Conservation (phyloP, 257 asterid genomes). For the Salvia rosmarinus region DNA sequence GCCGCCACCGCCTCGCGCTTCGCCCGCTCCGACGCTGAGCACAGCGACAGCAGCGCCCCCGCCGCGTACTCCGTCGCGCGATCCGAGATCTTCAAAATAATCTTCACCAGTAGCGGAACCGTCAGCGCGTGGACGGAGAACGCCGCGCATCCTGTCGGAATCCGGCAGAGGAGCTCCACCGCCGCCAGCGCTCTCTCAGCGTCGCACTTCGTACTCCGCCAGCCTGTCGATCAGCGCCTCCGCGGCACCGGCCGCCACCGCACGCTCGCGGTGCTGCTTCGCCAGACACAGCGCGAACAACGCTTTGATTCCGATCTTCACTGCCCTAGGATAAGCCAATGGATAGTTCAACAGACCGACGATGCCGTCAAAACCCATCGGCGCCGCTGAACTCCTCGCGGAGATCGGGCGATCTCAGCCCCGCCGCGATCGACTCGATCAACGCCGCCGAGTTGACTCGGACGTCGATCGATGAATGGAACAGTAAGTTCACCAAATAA, state of each 20-base stretch:
- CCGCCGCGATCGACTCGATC: constrained; percentile 68
- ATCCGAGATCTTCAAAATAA: constrained; percentile 71
- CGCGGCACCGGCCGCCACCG: constrained; percentile 82
- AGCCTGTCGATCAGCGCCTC: constrained; percentile 65
- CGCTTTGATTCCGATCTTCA: constrained; percentile 82
- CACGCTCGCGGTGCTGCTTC: constrained; percentile 83
- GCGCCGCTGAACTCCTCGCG: constrained; percentile 64
- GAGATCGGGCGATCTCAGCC: constrained; percentile 76
- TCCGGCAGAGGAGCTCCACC: constrained; percentile 87
- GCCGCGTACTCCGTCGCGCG: constrained; percentile 98
- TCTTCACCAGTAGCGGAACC: constrained; percentile 78
- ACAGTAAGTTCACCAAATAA: constrained; percentile 68
- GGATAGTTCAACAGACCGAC: constrained; percentile 71
- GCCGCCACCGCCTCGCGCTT: constrained; percentile 74
- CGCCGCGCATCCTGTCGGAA: constrained; percentile 74
- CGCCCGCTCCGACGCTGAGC: constrained; percentile 71
- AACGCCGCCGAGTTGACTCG: constrained; percentile 88
- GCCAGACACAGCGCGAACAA: constrained; percentile 81
- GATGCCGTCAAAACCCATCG: constrained; percentile 81
- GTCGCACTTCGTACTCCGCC: constrained; percentile 81
- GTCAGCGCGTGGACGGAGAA: constrained; percentile 78
- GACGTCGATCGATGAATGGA: constrained; percentile 82
- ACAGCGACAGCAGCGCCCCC: constrained; percentile 81
- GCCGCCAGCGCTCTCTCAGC: constrained; percentile 96
- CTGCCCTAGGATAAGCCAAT: constrained; percentile 63